phyloP scores from a whole-genome alignment of 2,329 filamentous ascomycete species.

The Pseudocercospora fuligena region DNA sequence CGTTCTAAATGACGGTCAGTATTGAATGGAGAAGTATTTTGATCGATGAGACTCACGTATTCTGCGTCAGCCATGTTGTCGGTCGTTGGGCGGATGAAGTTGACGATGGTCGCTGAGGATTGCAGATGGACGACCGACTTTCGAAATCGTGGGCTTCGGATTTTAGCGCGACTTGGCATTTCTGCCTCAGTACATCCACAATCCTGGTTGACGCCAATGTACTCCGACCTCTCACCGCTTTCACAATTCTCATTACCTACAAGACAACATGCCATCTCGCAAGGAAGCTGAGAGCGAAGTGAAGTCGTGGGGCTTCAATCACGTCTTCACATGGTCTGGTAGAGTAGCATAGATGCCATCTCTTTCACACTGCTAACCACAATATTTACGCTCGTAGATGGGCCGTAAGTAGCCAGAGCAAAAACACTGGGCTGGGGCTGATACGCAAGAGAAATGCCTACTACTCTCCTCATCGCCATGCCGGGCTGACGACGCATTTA shows the following conservation, averaged over 20 bases:
- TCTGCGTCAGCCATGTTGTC: constrained; percentile 80
- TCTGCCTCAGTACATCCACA: background rate
- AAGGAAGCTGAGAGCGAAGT: constrained; percentile 65
- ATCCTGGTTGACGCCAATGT: background rate
- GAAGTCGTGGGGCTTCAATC: constrained; percentile 69
- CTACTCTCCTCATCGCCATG: constrained; percentile 71
- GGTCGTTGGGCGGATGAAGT: constrained; percentile 48
- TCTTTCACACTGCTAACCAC: background rate
- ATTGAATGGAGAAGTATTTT: constrained; percentile 22
- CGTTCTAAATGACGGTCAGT: constrained; percentile 66
- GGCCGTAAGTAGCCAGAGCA: constrained; percentile 59
- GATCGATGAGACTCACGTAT: constrained; percentile 71
- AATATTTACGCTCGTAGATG: constrained; percentile 48
- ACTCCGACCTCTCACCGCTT: background rate
- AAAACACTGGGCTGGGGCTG: constrained; percentile 15
- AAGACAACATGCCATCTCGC: constrained; percentile 39
- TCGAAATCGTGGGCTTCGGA: constrained; percentile 4
- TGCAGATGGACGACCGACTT: background rate
- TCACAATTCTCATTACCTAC: background rate
- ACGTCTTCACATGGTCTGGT: constrained; percentile 71
- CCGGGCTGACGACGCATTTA: constrained; percentile 69
- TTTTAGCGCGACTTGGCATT: constrained; percentile 13
- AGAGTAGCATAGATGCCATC: constrained; percentile 6
- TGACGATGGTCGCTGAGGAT: constrained; percentile 32
- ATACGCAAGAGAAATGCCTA: constrained; percentile 61